Evolutionary conservation across 495 filamentous ascomycete species (phyloP), one percentile per base, ranked within the genome.

Genomic region (Penicilliopsis zonata): DNA sequence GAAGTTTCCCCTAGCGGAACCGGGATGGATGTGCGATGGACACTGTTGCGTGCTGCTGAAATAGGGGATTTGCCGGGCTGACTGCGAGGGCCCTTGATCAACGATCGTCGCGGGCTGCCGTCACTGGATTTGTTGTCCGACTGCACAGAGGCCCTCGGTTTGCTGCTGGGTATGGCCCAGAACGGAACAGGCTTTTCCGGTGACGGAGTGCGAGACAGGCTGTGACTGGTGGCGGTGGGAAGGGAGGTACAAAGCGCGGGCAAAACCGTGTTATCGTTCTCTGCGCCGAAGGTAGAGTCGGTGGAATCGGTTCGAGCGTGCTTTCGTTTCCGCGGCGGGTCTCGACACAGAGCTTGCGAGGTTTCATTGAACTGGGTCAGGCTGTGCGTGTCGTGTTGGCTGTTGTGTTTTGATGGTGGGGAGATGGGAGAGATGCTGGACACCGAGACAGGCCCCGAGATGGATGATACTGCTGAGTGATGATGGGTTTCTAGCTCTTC

Each of bases 21-120:
- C 1, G 52, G 37, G 13, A 36, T 40, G 5, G 41, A 39, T 3
- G 46, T 39, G 7, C 38, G 35, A 6, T 41, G 38, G 9, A 46
- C 31, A 13, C 23, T 58, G 18, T 41, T 55, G 6, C 49, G 47
- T 17, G 37, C 21, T 26, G 42, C 30, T n/a, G n/a, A n/a, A n/a
- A n/a, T n/a, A n/a, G n/a, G n/a, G 14, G 25, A 12, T 21, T 30
- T 40, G 1, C 28, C 37, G 1, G 57, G 59, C 34, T 59, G 59
- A 18, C 13, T 59, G 27, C 59, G 57, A 4, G 59, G 61, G 0
- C 61, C 59, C 32, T 59, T 61, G 9, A 60, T 46, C 0, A 31
- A 42, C 8, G 59, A 51, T 0, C 53, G 51, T 5, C 57, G 55
- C 12, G 59, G 59, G 15, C 59, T 60, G 6, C 58, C 49, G 14